phyloP scores from a whole-genome alignment of 2,329 filamentous ascomycete genomes.

The Conoideocrella luteorostrata region DNA sequence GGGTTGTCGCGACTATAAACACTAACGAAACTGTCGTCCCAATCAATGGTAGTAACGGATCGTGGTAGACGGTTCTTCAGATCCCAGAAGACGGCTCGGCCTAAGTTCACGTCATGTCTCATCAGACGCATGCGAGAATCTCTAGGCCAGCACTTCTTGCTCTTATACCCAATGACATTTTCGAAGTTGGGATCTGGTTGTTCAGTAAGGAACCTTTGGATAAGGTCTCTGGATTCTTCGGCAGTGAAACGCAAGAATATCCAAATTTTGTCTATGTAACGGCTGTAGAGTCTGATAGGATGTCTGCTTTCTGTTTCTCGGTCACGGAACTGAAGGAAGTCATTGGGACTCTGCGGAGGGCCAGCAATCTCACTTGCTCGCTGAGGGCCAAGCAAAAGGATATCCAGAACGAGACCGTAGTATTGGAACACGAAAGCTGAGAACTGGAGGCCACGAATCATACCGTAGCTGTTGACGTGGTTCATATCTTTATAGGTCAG shows the following conservation, averaged over 20 bases:
- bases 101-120: conserved; percentile 97
- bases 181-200: conserved; percentile 98
- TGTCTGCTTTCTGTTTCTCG: conserved; percentile 86
- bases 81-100: conserved; percentile 97
- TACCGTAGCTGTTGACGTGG: conserved; percentile 95
- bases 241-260: conserved; percentile 91
- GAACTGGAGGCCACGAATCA: conserved; percentile 97
- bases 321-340: conserved; percentile 95
- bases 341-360: conserved; percentile 87
- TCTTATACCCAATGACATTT: conserved; percentile 97
- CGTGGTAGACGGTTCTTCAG: conserved; percentile 92
- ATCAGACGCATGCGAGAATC: conserved; percentile 97
- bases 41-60: conserved; percentile 94
- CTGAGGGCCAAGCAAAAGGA: conserved; percentile 85
- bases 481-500: conserved; percentile 99
- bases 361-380: conserved; percentile 97
- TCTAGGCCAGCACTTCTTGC: conserved; percentile 98
- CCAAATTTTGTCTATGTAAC: conserved; percentile 98
- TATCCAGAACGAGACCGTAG: conserved; percentile 91
- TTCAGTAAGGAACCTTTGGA: conserved; percentile 95
- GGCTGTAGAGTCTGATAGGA: conserved; percentile 93
- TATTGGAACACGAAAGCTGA: conserved; percentile 99
- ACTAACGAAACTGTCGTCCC: conserved; percentile 97
- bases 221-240: conserved; percentile 90
- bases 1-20: conserved; percentile 98